Conservation (phyloP, 2,329 filamentous ascomycete species). For the Colletotrichum eremochloae region DNA sequence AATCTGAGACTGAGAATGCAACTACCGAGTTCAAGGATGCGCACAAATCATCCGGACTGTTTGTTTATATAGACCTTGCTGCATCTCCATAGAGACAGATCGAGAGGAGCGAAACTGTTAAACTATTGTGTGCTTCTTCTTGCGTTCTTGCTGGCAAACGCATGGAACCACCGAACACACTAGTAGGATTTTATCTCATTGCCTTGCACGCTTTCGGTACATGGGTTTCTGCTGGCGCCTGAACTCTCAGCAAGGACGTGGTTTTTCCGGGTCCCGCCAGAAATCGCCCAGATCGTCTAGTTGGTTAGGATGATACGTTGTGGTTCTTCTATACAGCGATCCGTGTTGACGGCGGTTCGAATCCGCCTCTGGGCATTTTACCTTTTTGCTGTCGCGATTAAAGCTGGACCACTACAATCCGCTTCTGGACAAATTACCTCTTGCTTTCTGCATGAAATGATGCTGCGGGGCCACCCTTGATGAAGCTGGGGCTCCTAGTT, state of each 20-base stretch:
- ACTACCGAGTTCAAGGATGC: not conserved
- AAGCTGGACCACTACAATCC: conserved; percentile 8
- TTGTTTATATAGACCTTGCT: not conserved
- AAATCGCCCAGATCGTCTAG: conserved; percentile 41
- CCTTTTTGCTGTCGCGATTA: not conserved
- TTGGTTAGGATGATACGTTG: conserved; percentile 43
- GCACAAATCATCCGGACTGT: not conserved
- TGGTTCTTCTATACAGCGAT: conserved; percentile 38
- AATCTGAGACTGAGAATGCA: not conserved
- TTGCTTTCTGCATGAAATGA: not conserved
- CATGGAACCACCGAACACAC: not conserved
- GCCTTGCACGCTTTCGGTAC: not conserved
- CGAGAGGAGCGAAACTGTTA: too few species aligned
- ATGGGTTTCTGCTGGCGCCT: not conserved
- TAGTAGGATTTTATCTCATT: not conserved
- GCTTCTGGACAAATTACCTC: conserved; percentile 28
- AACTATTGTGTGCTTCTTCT: not conserved
- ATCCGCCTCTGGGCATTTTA: conserved; percentile 40
- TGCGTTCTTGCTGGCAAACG: not conserved
- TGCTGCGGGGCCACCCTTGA: not conserved
- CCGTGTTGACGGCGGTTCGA: conserved; percentile 43
- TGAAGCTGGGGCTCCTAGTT: not conserved
- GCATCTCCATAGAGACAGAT: too few species aligned
- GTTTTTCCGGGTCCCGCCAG: not conserved
- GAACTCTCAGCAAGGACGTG: not conserved